These are phyloP conservation scores for Aspergillus tanneri DNA, from an alignment of 2,329 filamentous ascomycete species.

Conservation along the genomic window DNA sequence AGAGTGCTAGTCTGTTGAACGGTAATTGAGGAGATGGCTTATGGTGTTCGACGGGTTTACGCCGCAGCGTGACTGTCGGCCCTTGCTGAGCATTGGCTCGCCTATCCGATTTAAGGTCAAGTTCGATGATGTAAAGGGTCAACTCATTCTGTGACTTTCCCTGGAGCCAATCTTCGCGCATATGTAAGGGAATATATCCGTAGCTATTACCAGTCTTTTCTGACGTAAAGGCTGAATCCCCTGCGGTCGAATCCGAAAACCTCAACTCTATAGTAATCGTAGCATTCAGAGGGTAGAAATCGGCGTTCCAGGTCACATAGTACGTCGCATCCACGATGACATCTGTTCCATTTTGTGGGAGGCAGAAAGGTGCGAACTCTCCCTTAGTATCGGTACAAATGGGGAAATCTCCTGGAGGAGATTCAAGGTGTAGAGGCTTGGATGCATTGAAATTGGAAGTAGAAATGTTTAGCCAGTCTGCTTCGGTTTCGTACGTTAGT, in stretches of 20 bases:
- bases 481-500: background rate
- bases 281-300: constrained; percentile 32
- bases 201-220: constrained; percentile 36
- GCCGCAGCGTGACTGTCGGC: constrained; percentile 37
- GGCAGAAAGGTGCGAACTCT: constrained; percentile 34
- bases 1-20: constrained; percentile 37
- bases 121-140: constrained; percentile 37
- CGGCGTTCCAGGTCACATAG: constrained; percentile 42
- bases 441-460: constrained; percentile 5
- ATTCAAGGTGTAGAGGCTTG: constrained; percentile 4
- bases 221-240: constrained; percentile 40
- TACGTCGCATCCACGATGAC: constrained; percentile 41
- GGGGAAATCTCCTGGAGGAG: constrained; percentile 29
- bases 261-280: constrained; percentile 34
- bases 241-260: constrained; percentile 34
- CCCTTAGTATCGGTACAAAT: constrained; percentile 29
- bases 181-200: constrained; percentile 41
- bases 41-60: constrained; percentile 37
- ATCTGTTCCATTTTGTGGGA: constrained; percentile 33
- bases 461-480: constrained; percentile 2
- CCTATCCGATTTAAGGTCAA: constrained; percentile 26
- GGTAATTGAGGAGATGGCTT: constrained; percentile 30
- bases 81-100: constrained; percentile 32
- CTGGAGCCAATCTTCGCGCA: constrained; percentile 43
- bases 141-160: constrained; percentile 38